Base-by-base conservation (phyloP, 768 basidiomycete genomes). In the Boletellus ananas region DNA sequence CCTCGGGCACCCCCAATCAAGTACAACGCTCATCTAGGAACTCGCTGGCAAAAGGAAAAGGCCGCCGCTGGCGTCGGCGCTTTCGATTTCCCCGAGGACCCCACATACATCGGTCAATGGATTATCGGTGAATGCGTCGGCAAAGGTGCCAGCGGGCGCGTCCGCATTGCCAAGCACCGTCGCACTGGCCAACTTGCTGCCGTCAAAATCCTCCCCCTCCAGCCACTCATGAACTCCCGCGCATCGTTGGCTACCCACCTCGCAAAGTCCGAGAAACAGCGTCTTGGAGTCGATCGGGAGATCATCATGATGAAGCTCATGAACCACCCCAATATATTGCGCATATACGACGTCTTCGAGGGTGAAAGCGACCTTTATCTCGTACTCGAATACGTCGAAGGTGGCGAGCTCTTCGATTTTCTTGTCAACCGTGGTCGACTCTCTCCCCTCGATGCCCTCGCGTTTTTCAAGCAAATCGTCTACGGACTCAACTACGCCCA, bases 281-380 rank as follows among this genome's bases (percentile, higher is more conserved):
- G 87, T 51, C 79, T 94, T 41, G 87, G 90, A 4, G 87, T 97
- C 52, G 93, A 96, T 66, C 75, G 91, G 55, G 94, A 98, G 69
- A 95, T 98, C 53, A 91, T 90, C 49, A 94, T 97, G 85, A 95
- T 98, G 94, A 98, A 97, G 69, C 86, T 97, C 59, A 94, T 98
- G 85, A 90, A 94, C 62, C 94, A 98, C 65, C 94, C 93, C 2
- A 96, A 96, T 70, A 92, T 98, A 60, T 82, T 97, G 75, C 84
- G 87, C 54, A 85, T 98, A 35, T 94, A 91, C 69, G 94, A 98
- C 64, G 94, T 97, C 47, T 96, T 89, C 70, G 93, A 97, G 71
- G 89, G 90, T 64, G 84, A 89, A 36, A 85, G 80, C 61, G 90
- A 95, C 58, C 84, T 97, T 36, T 96, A 87, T 70, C 83, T 97